Evolutionary conservation across 225 moss, liverwort and hornwort genomes (phyloP), one percentile per base, ranked within the genome.

Genomic region (Polytrichum commune): DNA sequence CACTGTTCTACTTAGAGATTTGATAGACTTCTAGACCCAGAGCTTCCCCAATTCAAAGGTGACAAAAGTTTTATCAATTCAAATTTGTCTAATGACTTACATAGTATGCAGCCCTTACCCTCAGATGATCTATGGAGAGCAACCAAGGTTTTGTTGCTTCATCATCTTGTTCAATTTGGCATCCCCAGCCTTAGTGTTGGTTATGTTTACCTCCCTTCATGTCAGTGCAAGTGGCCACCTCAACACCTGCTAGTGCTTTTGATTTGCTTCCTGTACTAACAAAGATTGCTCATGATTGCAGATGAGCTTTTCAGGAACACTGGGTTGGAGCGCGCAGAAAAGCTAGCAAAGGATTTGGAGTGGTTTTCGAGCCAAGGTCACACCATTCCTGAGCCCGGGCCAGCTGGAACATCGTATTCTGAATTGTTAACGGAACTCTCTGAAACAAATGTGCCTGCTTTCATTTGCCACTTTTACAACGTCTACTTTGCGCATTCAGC

Each of bases 381-480:
- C 74, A 74, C 82, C 65, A 89, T 98, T 78, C 94, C 94, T 33
- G 85, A 75, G 54, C 76, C 88, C 32, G 86, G 89, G 9, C 33
- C 79, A 26, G 85, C 86, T 1, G 97, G 97, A 67, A 87, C 69
- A 27, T 70, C 76, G 28, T 98, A 98, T 65, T 85, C 94, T 7
- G 88, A 87, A 53, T 80, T 83, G 20, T 80, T 98, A 84, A 81
- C 72, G 10, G 81, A 73, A 19, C 81, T 98, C 46, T 86, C 94
- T 1, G 92, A 98, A 77, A 82, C 73, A 26, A 89, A 98, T 71
- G 84, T 86, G 55, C 94, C 91, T 57, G 92, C 91, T 20, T 95
- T 98, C 69, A 95, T 98, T 70, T 98, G 97, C 78, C 97, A 98
- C 69, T 98, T 92, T 62, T 98, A 98, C 84, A 98, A 98, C 60